These are phyloP conservation scores for Lasiodiplodia theobromae DNA, from an alignment of 2,329 filamentous ascomycete species.

Conservation along the genomic window DNA sequence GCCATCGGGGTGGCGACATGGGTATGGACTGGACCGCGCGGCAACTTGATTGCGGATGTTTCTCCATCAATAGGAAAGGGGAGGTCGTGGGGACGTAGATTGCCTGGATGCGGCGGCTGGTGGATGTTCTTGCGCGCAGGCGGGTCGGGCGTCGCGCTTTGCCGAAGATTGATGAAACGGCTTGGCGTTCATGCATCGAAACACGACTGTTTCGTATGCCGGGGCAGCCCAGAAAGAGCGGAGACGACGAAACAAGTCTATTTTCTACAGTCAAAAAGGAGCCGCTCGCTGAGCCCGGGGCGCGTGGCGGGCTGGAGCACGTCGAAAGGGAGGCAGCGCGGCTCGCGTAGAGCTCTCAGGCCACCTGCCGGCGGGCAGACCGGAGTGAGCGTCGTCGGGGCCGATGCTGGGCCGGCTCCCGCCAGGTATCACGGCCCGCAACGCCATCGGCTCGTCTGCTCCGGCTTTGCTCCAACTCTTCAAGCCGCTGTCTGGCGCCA, in stretches of 20 bases:
- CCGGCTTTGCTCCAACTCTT: constrained; percentile 2
- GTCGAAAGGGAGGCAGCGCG: constrained; percentile 11
- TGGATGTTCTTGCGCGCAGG: constrained; percentile 16
- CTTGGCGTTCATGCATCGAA: constrained; percentile 28
- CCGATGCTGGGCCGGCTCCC: background rate
- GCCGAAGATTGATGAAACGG: constrained; percentile 26
- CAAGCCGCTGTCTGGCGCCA: constrained; percentile 50
- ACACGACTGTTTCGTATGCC: constrained; percentile 22
- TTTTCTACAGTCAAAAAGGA: constrained; percentile 16
- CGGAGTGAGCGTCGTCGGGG: background rate
- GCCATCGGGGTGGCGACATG: no score
- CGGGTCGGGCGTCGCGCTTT: constrained; percentile 5
- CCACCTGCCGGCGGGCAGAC: constrained; percentile 1
- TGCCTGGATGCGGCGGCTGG: constrained; percentile 8
- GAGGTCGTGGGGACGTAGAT: constrained; percentile 15
- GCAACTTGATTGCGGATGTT: constrained; percentile 20
- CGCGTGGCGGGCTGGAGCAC: background rate
- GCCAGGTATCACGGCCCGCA: constrained; percentile 13
- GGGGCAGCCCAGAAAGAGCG: constrained; percentile 18
- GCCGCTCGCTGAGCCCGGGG: constrained; percentile 5
- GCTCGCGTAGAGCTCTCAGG: constrained; percentile 9
- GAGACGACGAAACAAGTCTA: constrained; percentile 16
- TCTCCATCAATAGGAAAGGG: constrained; percentile 26
- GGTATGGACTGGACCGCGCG: constrained; percentile 1
- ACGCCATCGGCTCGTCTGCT: constrained; percentile 22